Percentiles rank a stretch among this genome's conserved stretches.
Conservation (phyloP, 1,139 yeast species). For the Geotrichum candidum region DNA sequence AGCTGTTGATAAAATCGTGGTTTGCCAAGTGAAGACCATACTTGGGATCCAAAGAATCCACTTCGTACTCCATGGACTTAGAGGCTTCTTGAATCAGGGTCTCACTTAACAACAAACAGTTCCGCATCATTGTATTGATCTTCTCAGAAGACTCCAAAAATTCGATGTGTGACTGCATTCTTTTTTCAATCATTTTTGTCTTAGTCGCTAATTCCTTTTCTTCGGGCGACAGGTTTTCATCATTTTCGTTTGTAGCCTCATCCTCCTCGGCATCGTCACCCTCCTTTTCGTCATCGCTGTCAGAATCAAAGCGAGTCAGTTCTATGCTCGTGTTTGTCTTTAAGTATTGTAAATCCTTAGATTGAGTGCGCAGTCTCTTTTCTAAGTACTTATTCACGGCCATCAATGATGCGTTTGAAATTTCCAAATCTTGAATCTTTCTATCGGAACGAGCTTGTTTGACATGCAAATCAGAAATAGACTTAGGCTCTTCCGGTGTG, state of each 20-base stretch:
- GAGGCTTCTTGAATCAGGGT: constrained; percentile 23
- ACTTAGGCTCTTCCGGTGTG: not conserved
- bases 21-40: constrained; percentile 12
- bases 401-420: constrained; percentile 29
- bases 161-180: constrained; percentile 25
- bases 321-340: constrained; percentile 1
- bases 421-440: constrained; percentile 30
- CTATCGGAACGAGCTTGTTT: constrained; percentile 26
- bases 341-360: constrained; percentile 21
- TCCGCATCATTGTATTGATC: constrained; percentile 21
- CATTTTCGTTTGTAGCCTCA: constrained; percentile 7
- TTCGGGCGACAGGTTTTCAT: not conserved
- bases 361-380: constrained; percentile 23
- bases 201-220: constrained; percentile 18
- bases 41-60: constrained; percentile 23
- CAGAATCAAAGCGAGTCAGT: constrained; percentile 1
- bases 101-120: constrained; percentile 24
- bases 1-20: constrained; percentile 12
- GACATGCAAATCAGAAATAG: constrained; percentile 7
- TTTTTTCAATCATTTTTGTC: constrained; percentile 20
- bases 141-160: constrained; percentile 24
- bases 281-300: constrained; percentile 13
- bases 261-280: constrained; percentile 15
- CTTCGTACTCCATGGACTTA: constrained; percentile 22
- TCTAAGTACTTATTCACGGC: constrained; percentile 30